Percentiles rank a stretch among this genome's conserved stretches.
Conservation (phyloP, 2,329 filamentous ascomycete genomes). For the Claviceps fusiformis region DNA sequence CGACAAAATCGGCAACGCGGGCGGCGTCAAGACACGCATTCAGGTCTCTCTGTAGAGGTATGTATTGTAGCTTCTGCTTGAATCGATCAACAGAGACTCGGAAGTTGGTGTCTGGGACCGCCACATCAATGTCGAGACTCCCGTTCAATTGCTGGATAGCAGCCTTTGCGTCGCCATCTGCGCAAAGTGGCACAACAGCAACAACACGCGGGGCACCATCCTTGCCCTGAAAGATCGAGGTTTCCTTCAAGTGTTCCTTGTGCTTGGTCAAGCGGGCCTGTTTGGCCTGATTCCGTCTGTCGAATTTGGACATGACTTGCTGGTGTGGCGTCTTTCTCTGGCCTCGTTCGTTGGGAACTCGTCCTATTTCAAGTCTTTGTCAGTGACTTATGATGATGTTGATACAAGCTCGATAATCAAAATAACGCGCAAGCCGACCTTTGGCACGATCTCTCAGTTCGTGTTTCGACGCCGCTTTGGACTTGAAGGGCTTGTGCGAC, state of each 20-base stretch:
- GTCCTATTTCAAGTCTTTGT: constrained; percentile 40
- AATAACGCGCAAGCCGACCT: constrained; percentile 34
- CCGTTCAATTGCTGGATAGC: constrained; percentile 59
- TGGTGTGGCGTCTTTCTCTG: constrained; percentile 82
- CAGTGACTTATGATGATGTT: not conserved
- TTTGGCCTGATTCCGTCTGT: constrained; percentile 86
- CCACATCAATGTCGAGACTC: constrained; percentile 65
- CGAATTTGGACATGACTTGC: constrained; percentile 93
- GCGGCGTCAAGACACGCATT: constrained; percentile 72
- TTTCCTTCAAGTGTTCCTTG: constrained; percentile 66
- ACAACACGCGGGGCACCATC: constrained; percentile 82
- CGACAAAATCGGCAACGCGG: constrained; percentile 77
- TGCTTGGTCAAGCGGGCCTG: constrained; percentile 78
- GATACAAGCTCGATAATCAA: not conserved
- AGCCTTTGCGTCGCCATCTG: constrained; percentile 51
- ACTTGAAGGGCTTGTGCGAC: constrained; percentile 83
- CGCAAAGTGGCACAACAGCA: constrained; percentile 72
- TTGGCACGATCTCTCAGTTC: constrained; percentile 74
- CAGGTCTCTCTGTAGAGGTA: constrained; percentile 61
- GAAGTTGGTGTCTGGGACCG: constrained; percentile 44
- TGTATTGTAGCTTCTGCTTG: constrained; percentile 85
- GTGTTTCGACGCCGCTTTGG: constrained; percentile 77
- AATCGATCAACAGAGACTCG: constrained; percentile 73
- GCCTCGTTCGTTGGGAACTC: constrained; percentile 60
- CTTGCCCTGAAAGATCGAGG: constrained; percentile 69